Conservation (phyloP, 257 asterid species). For the Solanum sejunctum region DNA sequence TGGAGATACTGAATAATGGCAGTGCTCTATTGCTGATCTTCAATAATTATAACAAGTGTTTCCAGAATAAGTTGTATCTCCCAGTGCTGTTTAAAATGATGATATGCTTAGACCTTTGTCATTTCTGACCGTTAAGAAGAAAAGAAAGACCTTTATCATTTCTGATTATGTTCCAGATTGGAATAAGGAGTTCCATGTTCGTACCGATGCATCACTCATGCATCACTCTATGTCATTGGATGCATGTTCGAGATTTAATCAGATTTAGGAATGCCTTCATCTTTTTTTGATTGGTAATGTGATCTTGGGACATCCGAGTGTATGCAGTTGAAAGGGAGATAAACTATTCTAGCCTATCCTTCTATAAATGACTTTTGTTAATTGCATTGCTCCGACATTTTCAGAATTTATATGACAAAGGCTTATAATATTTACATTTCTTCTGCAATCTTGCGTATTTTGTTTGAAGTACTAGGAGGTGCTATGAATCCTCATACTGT, state of each 20-base stretch:
- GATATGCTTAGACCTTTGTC: background rate
- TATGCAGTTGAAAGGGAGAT: background rate
- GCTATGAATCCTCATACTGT: background rate
- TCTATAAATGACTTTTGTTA: background rate
- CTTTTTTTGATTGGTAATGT: background rate
- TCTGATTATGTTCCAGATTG: background rate
- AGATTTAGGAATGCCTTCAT: background rate
- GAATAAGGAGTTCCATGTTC: too few relatives aligned
- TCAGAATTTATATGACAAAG: background rate
- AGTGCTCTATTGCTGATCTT: background rate
- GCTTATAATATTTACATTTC: background rate
- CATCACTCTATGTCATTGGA: too few relatives aligned
- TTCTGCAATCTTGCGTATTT: background rate
- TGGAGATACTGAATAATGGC: background rate
- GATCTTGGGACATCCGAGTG: background rate
- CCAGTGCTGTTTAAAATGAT: background rate
- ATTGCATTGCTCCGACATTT: background rate
- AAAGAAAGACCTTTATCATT: background rate
- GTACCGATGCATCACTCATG: too few relatives aligned
- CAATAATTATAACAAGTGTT: background rate
- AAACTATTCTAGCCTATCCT: background rate
- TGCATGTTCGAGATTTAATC: background rate
- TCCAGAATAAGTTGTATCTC: background rate
- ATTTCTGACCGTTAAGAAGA: background rate
- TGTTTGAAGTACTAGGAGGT: background rate